A percentile compares a stretch with the other conserved stretches of the same genome.
phyloP scores from a whole-genome alignment of 495 filamentous ascomycete genomes.

The Bombardia bombarda region DNA sequence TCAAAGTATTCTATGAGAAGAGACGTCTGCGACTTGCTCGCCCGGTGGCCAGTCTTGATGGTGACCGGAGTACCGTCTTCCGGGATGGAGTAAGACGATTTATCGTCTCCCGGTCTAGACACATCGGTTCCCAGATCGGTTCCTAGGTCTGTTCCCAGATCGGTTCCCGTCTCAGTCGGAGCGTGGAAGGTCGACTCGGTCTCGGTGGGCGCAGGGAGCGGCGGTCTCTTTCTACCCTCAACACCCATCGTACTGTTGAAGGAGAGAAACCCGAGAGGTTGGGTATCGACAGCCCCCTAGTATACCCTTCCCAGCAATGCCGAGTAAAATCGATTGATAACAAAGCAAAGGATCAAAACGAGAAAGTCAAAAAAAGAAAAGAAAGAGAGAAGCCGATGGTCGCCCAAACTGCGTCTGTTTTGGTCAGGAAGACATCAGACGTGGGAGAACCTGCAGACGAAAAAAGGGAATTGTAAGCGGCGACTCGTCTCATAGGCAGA shows the following conservation, averaged over 20 bases:
- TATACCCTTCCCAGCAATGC: slow-evolving; percentile 11
- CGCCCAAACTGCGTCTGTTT: slow-evolving; percentile 8
- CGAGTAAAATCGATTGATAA: no score
- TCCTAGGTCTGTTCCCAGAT: slow-evolving; percentile 58
- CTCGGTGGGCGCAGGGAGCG: slow-evolving; percentile 72
- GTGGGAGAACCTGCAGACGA: slow-evolving; percentile 19
- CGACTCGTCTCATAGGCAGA: slow-evolving; percentile 16
- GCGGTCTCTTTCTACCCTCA: slow-evolving; percentile 49
- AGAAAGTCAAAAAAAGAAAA: slow-evolving; percentile 6
- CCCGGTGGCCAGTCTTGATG: slow-evolving; percentile 65
- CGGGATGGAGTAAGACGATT: slow-evolving; percentile 74
- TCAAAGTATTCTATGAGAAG: slow-evolving; percentile 98
- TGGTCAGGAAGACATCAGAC: slow-evolving; percentile 22
- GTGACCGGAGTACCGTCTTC: slow-evolving; percentile 94
- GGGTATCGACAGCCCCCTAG: slow-evolving; percentile 13
- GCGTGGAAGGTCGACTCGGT: slow-evolving; percentile 54
- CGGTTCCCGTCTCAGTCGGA: slow-evolving; percentile 37
- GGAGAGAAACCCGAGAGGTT: slow-evolving; percentile 11
- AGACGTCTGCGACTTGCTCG: slow-evolving; percentile 73
- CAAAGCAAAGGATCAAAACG: slow-evolving; percentile 3
- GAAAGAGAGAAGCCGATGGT: slow-evolving; percentile 3
- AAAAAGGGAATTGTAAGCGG: slow-evolving; percentile 16
- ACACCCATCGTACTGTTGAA: slow-evolving; percentile 54
- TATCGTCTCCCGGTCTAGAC: slow-evolving; percentile 66
- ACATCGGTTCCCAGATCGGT: slow-evolving; percentile 65